phyloP scores from a whole-genome alignment of 768 basidiomycete genomes.

The Pholiota molesta region DNA sequence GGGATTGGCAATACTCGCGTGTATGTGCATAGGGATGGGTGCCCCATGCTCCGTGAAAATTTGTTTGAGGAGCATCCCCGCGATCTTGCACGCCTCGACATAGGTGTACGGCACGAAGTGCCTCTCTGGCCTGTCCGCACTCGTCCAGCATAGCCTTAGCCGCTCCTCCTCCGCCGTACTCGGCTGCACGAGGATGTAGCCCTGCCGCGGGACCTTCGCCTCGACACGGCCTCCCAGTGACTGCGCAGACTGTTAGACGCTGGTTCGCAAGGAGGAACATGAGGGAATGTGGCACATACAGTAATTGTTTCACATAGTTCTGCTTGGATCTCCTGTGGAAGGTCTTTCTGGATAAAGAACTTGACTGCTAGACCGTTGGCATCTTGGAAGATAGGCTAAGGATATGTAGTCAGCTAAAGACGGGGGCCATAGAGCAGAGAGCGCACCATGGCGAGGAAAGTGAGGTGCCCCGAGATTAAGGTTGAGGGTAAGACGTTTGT shows the following conservation, averaged over 20 bases:
- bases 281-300: constrained; percentile 38
- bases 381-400: constrained; percentile 75
- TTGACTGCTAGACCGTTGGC: constrained; percentile 68
- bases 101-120: constrained; percentile 82
- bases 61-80: constrained; percentile 71
- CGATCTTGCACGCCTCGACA: constrained; percentile 84
- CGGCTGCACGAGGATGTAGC: constrained; percentile 72
- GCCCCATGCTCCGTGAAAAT: constrained; percentile 70
- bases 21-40: constrained; percentile 79
- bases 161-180: constrained; percentile 74
- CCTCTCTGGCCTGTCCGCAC: constrained; percentile 69
- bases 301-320: constrained; percentile 77
- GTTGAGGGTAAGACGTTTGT: constrained; percentile 43
- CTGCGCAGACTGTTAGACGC: constrained; percentile 35
- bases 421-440: not conserved
- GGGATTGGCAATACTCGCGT: constrained; percentile 77
- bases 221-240: constrained; percentile 78
- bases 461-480: constrained; percentile 48
- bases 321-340: constrained; percentile 66
- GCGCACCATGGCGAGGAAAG: constrained; percentile 24
- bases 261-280: not conserved
- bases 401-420: not conserved
- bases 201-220: constrained; percentile 75
- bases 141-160: constrained; percentile 74
- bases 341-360: constrained; percentile 84